A percentile compares a stretch with the other conserved stretches of the same genome.
Evolutionary conservation across 768 basidiomycete genomes (phyloP).

Genomic region (Chalciporus sphaerocephalus): DNA sequence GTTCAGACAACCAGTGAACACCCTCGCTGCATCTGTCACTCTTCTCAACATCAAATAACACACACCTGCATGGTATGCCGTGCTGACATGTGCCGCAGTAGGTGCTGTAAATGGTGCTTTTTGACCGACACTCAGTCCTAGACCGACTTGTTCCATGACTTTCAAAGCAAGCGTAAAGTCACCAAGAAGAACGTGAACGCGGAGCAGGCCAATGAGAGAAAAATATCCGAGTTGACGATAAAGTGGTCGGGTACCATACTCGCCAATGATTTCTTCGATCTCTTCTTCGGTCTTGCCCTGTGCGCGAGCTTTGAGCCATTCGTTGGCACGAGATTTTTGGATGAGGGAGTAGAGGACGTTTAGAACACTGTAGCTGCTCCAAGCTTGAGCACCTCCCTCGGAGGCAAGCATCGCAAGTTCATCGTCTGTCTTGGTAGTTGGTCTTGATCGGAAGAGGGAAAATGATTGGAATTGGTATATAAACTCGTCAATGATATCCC

Average conservation of each 20-base stretch:
- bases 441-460: conserved; percentile 84
- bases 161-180: conserved; percentile 94
- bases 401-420: conserved; percentile 81
- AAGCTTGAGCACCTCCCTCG: conserved; percentile 73
- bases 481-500: conserved; percentile 97
- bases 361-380: conserved; percentile 97
- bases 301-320: conserved; percentile 81
- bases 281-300: conserved; percentile 79
- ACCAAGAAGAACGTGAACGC: conserved; percentile 93
- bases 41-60: conserved; percentile 94
- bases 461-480: conserved; percentile 99
- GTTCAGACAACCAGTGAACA: conserved; percentile 88
- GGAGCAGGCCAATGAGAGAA: conserved; percentile 89
- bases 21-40: conserved; percentile 92
- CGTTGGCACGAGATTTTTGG: conserved; percentile 94
- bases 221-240: conserved; percentile 97
- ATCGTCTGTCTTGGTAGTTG: conserved; percentile 83
- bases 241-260: conserved; percentile 84
- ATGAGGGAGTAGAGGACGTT: conserved; percentile 98
- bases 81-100: conserved; percentile 94
- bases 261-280: conserved; percentile 80
- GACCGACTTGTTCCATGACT: conserved; percentile 90
- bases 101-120: conserved; percentile 92
- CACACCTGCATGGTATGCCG: conserved; percentile 94
- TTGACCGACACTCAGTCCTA: conserved; percentile 86